Evolutionary conservation across 2,329 filamentous ascomycete genomes (phyloP).

Genomic region (Zelopaecilomyces penicillatus): DNA sequence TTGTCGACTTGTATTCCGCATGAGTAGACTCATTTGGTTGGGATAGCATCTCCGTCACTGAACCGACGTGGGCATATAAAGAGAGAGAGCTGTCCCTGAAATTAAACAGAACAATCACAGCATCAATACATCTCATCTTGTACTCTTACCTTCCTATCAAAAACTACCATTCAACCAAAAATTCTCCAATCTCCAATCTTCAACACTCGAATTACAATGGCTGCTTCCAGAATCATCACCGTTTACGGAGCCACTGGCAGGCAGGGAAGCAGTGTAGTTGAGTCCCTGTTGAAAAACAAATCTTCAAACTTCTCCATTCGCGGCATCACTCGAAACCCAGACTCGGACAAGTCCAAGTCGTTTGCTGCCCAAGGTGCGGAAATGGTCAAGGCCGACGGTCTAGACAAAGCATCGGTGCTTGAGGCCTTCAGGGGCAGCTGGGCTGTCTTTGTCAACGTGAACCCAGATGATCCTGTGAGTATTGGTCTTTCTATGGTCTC

Average conservation of each 20-base stretch:
- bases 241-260: slow-evolving; percentile 24
- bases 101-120: too few relatives aligned
- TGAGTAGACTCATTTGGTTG: too few relatives aligned
- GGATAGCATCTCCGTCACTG: too few relatives aligned
- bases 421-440: slow-evolving; percentile 23
- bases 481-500: too few relatives aligned
- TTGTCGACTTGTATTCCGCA: too few relatives aligned
- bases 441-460: slow-evolving; percentile 25
- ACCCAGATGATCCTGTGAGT: slow-evolving; percentile 3
- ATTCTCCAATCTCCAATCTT: too few relatives aligned
- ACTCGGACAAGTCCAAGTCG: slow-evolving; percentile 19
- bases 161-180: too few relatives aligned
- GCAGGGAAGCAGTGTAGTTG: slow-evolving; percentile 23
- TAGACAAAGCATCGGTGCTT: slow-evolving; percentile 14
- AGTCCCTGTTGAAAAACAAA: slow-evolving; percentile 23
- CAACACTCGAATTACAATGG: slow-evolving; percentile 11
- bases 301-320: slow-evolving; percentile 17
- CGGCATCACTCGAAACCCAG: slow-evolving; percentile 21
- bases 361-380: slow-evolving; percentile 19
- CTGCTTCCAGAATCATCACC: slow-evolving; percentile 20
- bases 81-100: too few relatives aligned
- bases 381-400: slow-evolving; percentile 22
- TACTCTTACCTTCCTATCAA: too few relatives aligned
- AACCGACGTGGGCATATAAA: too few relatives aligned
- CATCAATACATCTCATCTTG: too few relatives aligned